Evolutionary conservation across 768 basidiomycete genomes (phyloP).

Genomic region (Naematelia encephala): DNA sequence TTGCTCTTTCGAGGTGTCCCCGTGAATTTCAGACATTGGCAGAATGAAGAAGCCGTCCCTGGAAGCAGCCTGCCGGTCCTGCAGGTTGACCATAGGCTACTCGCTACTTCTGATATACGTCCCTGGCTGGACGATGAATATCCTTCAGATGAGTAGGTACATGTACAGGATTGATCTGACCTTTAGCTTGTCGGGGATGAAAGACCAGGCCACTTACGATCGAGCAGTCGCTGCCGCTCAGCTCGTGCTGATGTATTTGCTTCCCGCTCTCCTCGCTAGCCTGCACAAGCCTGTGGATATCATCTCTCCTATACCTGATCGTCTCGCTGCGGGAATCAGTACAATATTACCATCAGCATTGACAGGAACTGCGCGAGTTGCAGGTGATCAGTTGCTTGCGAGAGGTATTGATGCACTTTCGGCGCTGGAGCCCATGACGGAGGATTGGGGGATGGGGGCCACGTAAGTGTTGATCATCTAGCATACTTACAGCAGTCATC

Average conservation of each 20-base stretch:
- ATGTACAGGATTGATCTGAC: not conserved
- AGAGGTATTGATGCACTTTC: constrained; percentile 15
- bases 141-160: constrained; percentile 10
- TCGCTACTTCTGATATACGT: constrained; percentile 30
- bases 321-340: constrained; percentile 31
- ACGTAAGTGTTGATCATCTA: constrained; percentile 19
- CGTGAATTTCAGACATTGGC: constrained; percentile 32
- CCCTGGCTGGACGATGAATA: constrained; percentile 36
- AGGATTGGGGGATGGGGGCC: constrained; percentile 34
- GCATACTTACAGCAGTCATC: constrained; percentile 13
- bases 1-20: constrained; percentile 30
- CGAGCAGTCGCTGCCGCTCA: constrained; percentile 33
- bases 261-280: constrained; percentile 35
- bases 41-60: constrained; percentile 27
- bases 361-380: constrained; percentile 31
- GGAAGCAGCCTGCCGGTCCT: constrained; percentile 30
- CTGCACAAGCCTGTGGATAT: not conserved
- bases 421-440: constrained; percentile 10
- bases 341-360: constrained; percentile 37
- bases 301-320: constrained; percentile 18
- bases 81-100: constrained; percentile 29
- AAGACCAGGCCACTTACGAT: constrained; percentile 35
- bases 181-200: constrained; percentile 34
- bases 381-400: constrained; percentile 19
- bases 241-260: constrained; percentile 23